Conservation (phyloP, 306 rosid species). For the Pueraria montana region DNA sequence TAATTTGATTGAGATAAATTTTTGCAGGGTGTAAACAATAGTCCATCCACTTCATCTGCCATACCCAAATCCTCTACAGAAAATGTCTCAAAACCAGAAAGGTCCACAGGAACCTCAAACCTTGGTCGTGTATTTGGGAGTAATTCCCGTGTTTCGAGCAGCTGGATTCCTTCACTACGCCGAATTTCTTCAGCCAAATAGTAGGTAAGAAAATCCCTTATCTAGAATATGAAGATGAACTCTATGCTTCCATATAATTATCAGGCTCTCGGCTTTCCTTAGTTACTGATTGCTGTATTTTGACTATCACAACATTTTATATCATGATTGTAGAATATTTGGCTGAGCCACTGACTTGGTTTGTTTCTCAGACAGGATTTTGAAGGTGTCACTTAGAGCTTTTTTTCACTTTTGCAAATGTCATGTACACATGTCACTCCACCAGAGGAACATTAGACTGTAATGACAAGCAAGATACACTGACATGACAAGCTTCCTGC, state of each 20-base stretch:
- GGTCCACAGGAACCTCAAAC: constrained; percentile 50
- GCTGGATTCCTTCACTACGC: constrained; percentile 68
- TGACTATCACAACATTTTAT: constrained; percentile 6
- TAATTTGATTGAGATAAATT: constrained; percentile 46
- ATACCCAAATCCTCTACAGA: constrained; percentile 47
- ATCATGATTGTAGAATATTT: constrained; percentile 23
- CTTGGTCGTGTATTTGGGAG: constrained; percentile 52
- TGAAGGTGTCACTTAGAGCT: constrained; percentile 34
- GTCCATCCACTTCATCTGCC: constrained; percentile 56
- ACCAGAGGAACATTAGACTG: constrained; percentile 37
- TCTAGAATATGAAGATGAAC: constrained; percentile 21
- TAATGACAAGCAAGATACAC: constrained; percentile 40
- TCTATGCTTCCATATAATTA: constrained; percentile 17
- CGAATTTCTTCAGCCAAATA: constrained; percentile 67
- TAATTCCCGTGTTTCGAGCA: constrained; percentile 61
- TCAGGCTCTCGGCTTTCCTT: not conserved
- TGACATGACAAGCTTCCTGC: constrained; percentile 37
- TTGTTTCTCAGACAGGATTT: constrained; percentile 44
- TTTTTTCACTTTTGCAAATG: constrained; percentile 23
- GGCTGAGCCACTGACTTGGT: constrained; percentile 34
- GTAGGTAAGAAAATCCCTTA: constrained; percentile 48
- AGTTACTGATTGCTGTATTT: constrained; percentile 21
- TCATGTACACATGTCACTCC: not conserved
- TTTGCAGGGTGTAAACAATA: constrained; percentile 59
- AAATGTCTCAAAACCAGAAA: constrained; percentile 52